These are phyloP conservation scores for Stropharia rugosoannulata DNA, from an alignment of 768 basidiomycete species.

Conservation along the genomic window DNA sequence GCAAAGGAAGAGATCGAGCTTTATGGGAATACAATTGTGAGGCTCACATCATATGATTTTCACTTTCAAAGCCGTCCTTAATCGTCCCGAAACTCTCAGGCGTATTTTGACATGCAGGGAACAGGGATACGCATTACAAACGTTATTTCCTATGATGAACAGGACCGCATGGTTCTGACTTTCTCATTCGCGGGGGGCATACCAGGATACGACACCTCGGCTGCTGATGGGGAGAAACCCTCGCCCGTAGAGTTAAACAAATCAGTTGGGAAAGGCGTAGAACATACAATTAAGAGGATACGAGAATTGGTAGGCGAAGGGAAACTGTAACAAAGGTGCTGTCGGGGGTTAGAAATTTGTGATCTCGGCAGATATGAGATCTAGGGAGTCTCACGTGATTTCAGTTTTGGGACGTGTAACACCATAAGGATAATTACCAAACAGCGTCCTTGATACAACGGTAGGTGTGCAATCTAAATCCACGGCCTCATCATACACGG, in stretches of 20 bases:
- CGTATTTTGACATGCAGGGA: slow-evolving; percentile 21
- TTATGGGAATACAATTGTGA: slow-evolving; percentile 23
- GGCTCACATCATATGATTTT: background rate
- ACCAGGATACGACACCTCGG: slow-evolving; percentile 11
- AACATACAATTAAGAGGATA: slow-evolving; percentile 23
- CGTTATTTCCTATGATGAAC: slow-evolving; percentile 22
- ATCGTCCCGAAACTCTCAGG: slow-evolving; percentile 9
- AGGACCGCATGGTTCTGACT: slow-evolving; percentile 22
- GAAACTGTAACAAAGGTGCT: background rate
- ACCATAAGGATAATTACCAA: too few relatives aligned
- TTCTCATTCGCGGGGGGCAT: slow-evolving; percentile 28
- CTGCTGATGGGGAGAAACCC: background rate
- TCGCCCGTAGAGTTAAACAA: slow-evolving; percentile 19
- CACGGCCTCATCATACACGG: too few relatives aligned
- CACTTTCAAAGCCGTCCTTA: too few relatives aligned
- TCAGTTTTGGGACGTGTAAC: too few relatives aligned
- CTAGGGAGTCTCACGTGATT: too few relatives aligned
- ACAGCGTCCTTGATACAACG: too few relatives aligned
- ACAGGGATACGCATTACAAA: slow-evolving; percentile 22
- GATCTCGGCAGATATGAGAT: background rate
- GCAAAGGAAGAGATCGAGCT: slow-evolving; percentile 20
- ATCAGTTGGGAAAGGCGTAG: slow-evolving; percentile 18
- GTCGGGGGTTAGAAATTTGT: background rate
- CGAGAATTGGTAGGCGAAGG: slow-evolving; percentile 20
- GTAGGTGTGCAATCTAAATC: too few relatives aligned